These are phyloP conservation scores for Hyphopichia wangnamkhiaoensis DNA, from an alignment of 1,139 yeast genomes.

Conservation along the genomic window DNA sequence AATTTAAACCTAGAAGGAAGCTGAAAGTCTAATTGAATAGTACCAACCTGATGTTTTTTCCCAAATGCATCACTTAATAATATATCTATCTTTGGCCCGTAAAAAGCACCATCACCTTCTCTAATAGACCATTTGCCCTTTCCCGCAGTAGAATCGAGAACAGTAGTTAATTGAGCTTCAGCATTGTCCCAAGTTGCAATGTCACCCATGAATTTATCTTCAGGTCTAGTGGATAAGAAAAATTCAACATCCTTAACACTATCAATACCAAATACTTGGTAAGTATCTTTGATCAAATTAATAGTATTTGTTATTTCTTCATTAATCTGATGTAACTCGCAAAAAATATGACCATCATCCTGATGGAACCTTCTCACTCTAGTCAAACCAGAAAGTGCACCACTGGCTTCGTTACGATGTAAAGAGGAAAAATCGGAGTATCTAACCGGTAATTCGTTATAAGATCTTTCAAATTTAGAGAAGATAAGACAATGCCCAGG, in stretches of 20 bases:
- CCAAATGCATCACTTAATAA: conserved; percentile 79
- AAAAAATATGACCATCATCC: conserved; percentile 97
- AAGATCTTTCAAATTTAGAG: conserved; percentile 79
- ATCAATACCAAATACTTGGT: conserved; percentile 72
- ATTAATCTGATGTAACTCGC: conserved; percentile 79
- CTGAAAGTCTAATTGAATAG: conserved; percentile 94
- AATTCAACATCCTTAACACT: conserved; percentile 53
- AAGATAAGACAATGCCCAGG: conserved; percentile 96
- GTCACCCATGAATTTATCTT: conserved; percentile 78
- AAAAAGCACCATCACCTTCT: conserved; percentile 96
- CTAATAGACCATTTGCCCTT: conserved; percentile 66
- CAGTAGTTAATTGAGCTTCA: conserved; percentile 66
- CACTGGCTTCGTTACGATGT: conserved; percentile 94
- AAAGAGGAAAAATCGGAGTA: conserved; percentile 90
- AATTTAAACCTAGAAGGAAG: conserved; percentile 83
- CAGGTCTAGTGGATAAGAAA: conserved; percentile 87
- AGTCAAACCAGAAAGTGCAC: conserved; percentile 91
- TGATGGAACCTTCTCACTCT: conserved; percentile 97
- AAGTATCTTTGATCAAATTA: conserved; percentile 73
- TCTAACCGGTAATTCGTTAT: conserved; percentile 86
- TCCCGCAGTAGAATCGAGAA: conserved; percentile 60
- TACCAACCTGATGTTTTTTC: conserved; percentile 92
- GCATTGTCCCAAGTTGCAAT: conserved; percentile 83
- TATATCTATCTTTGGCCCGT: conserved; percentile 94
- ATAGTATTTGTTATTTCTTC: conserved; percentile 75